Base-by-base conservation (phyloP, 2,329 filamentous ascomycete genomes). In the Albifimbria verrucaria region DNA sequence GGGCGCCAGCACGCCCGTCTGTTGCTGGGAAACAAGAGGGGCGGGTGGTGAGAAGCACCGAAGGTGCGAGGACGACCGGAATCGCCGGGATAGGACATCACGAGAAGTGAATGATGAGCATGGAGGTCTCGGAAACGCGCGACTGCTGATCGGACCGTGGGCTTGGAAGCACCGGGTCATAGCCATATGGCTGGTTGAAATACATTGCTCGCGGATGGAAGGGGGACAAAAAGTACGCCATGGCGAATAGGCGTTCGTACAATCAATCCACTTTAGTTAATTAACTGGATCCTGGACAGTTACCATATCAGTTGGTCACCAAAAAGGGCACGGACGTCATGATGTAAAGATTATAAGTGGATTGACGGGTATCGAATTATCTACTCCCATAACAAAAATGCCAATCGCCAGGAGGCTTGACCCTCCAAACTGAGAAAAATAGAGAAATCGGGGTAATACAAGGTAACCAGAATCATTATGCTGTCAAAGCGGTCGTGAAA, bases 281-380 rank as follows among this genome's bases (percentile, higher is more conserved):
- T n/a, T n/a, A n/a, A n/a, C n/a, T n/a, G n/a, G n/a, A n/a, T n/a
- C 32, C 32, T 17, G 18, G 32, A 39, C 32, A 39, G 15, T 15
- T 9, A 7, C 7, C 7, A 32, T 9, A 32, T 32, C 7, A 32
- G 26, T 15, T 32, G 26, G 18, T 39, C 32, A 39, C 32, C 12
- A 39, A 39, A 39, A n/a, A 39, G 32, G 18, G 18, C 12, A 15
- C 18, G 5, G 18, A 32, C 9, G 7, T 9, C 7, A 32, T 32
- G 26, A 32, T 32, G 26, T 32, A 7, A 39, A 44, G 42, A 7
- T 24, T 25, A 20, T 51, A 26, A 53, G 52, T 58, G 56, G 56
- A 58, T 58, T 58, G 52, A 57, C 53, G 56, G 56, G 56, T 58
- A 58, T 58, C 56, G 54, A 56, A 58, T 52, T 43, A 49, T 55